Evolutionary conservation across 2,329 filamentous ascomycete genomes (phyloP).

Genomic region (Diaporthe eres): DNA sequence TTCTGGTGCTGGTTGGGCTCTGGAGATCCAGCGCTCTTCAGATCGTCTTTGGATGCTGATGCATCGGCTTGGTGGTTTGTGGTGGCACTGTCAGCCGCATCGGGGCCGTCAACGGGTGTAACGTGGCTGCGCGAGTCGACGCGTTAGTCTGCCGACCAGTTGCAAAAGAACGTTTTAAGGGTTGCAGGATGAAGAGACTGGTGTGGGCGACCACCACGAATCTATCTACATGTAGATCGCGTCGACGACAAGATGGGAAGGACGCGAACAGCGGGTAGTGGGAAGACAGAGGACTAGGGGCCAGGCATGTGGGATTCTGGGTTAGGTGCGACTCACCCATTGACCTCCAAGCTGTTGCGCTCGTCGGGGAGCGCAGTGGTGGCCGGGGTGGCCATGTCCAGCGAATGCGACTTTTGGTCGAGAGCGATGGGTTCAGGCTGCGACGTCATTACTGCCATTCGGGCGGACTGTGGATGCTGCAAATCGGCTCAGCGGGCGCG

Average conservation of each 20-base stretch:
- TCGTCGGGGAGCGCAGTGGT: conserved; percentile 59
- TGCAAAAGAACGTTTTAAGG: neutral
- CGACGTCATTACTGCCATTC: conserved; percentile 69
- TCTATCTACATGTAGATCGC: neutral
- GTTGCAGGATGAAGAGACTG: neutral
- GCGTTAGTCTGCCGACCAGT: conserved; percentile 31
- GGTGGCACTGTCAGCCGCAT: conserved; percentile 34
- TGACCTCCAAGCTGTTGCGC: conserved; percentile 54
- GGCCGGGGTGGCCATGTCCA: conserved; percentile 58
- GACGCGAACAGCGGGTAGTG: neutral
- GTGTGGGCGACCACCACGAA: neutral
- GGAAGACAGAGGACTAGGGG: neutral
- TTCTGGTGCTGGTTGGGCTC: conserved; percentile 38
- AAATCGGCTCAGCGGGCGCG: conserved; percentile 40
- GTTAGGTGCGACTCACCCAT: conserved; percentile 67
- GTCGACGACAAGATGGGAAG: neutral
- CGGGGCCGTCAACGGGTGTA: conserved; percentile 38
- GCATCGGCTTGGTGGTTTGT: conserved; percentile 14
- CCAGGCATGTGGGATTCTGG: neutral
- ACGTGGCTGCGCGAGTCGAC: conserved; percentile 42
- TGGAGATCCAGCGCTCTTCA: conserved; percentile 37
- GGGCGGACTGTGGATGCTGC: conserved; percentile 51
- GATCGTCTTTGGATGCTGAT: conserved; percentile 25
- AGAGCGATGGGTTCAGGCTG: conserved; percentile 57
- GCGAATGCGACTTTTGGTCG: conserved; percentile 65